Evolutionary conservation across 2,329 filamentous ascomycete genomes (phyloP), one percentile per base, ranked within the genome.

Genomic region (Hypomyces perniciosus): DNA sequence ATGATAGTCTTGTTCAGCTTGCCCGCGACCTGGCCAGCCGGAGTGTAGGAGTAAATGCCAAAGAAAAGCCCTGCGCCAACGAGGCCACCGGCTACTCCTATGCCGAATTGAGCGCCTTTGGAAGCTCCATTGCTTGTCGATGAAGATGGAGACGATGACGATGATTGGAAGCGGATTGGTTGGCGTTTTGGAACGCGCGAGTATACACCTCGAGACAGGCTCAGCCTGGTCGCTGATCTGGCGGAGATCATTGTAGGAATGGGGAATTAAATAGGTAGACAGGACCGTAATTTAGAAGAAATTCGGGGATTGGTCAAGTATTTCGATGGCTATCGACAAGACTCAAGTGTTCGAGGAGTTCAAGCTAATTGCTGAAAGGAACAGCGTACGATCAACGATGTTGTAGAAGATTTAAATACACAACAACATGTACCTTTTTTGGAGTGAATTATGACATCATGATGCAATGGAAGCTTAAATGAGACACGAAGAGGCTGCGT

Each of bases 1-100:
- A 76, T 74, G 8, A 69, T 70, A 1, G 69, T 68, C 57, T 73
- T 73, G 64, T 77, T 76, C 57, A 78, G 62, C 44, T 68, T 69
- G 56, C 69, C 56, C 30, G 68, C 58, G 55, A 69, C 63, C 42
- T 63, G 66, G 1, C 73, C 74, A 3, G 73, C 65, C 0, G 73
- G 73, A 0, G 73, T 74, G 56, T 72, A 66, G 8, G 68, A 68
- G 58, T 73, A 76, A 47, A 68, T 57, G 40, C 66, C 71, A 53
- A 72, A 77, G 44, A 76, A 68, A 4, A 73, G 48, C 1, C 64
- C 59, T 2, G 71, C 72, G 12, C 72, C 73, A 6, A 63, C 69
- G 4, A 76, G 52, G 41, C 75, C 75, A 35, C 75, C 74, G 4
- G 68, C 68, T 1, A 73, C 53, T 46, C 74, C 75, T 2, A 70